Evolutionary conservation across 768 basidiomycete genomes (phyloP), one percentile per base, ranked within the genome.

Genomic region (Trametes villosa): DNA sequence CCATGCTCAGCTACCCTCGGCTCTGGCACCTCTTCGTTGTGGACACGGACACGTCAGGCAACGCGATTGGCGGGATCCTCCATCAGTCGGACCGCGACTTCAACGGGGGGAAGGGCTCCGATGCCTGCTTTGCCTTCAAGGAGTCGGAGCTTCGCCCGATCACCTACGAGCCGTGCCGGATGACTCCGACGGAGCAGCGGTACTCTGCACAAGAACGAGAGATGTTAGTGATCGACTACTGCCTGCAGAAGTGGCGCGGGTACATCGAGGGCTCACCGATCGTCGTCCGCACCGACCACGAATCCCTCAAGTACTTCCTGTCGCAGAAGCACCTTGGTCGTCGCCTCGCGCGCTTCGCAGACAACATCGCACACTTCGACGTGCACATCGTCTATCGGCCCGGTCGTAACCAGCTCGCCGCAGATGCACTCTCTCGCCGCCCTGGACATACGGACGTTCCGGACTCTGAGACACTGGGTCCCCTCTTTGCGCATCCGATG

Each of bases 221-320:
- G n/a, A 50, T 58, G 47, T 40, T 58, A 18, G 57, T 48, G 15
- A 51, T 58, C 12, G 68, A 58, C 31, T 38, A 65, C 49, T 50
- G 56, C 33, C 46, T 68, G 64, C 59, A 66, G 44, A 67, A 69
- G 18, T 67, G 54, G 53, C 50, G 63, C 27, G 54, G 53, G 0
- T 69, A 65, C 45, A 60, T 69, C 52, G 66, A 67, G 53, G 68
- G 68, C 17, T 65, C 68, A 15, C 68, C 66, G 0, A 67, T 69
- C 34, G 44, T 65, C 40, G 66, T 69, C 24, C 55, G 60, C 44
- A 64, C 69, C 24, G 66, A 70, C 45, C 66, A 70, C 38, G 63
- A 68, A 49, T 67, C 66, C 17, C 54, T 67, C 38, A 66, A 67
- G 40, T 67, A 67, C 22, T 67, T 65, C 53, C 61, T 61, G 20